These are phyloP conservation scores for Sclerotinia nivalis DNA, from an alignment of 2,329 filamentous ascomycete genomes.

Conservation along the genomic window DNA sequence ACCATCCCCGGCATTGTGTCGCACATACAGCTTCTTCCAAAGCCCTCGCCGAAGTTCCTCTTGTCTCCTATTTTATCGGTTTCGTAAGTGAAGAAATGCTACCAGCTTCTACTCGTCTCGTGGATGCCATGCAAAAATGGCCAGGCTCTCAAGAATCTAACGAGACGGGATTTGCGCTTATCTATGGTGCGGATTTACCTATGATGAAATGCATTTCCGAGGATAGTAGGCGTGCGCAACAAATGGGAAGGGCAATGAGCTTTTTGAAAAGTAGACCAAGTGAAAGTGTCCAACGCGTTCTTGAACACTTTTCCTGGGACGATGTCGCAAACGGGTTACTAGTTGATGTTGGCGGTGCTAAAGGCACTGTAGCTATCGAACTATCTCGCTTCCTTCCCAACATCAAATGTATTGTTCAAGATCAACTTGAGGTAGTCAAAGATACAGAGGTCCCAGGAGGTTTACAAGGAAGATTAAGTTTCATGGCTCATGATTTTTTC, in stretches of 20 bases:
- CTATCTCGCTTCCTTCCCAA: neutral
- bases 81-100: slow-evolving; percentile 20
- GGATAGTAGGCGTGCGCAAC: neutral
- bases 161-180: slow-evolving; percentile 20
- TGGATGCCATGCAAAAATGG: slow-evolving; percentile 27
- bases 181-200: neutral
- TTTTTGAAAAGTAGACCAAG: slow-evolving; percentile 7
- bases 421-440: neutral
- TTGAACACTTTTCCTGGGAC: neutral
- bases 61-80: slow-evolving; percentile 11
- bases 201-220: neutral
- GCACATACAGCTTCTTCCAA: slow-evolving; percentile 24
- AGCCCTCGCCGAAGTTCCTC: slow-evolving; percentile 11
- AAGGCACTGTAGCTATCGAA: neutral
- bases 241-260: slow-evolving; percentile 16
- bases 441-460: neutral
- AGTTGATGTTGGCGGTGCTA: slow-evolving; percentile 6
- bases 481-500: slow-evolving; percentile 9
- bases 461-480: neutral
- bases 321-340: neutral
- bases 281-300: neutral
- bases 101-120: slow-evolving; percentile 10
- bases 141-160: slow-evolving; percentile 23
- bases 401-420: slow-evolving; percentile 11
- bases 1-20: slow-evolving; percentile 22